Evolutionary conservation across 306 rosid genomes (phyloP), one percentile per base, ranked within the genome.

Genomic region (Betula pendula): DNA sequence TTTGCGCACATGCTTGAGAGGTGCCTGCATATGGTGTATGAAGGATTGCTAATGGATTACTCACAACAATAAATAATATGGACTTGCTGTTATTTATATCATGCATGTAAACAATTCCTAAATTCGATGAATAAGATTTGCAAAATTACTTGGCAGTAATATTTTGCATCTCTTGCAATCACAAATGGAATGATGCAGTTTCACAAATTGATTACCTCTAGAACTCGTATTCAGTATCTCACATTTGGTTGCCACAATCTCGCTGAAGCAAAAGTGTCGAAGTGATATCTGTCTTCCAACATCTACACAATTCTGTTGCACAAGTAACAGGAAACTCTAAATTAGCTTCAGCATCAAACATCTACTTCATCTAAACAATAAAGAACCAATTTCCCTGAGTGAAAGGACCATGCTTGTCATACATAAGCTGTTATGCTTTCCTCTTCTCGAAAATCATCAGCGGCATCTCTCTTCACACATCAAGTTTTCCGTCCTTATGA

Each of bases 381-480:
- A 45, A 45, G 35, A 74, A 72, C 35, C n/a, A 40, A 40, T 16
- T 72, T 75, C 66, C 25, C 22, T 14, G 51, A 59, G 29, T 24
- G 7, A 24, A 58, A 24, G 38, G 22, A 75, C 42, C 55, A 15
- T 4, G 10, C 2, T 8, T 33, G 33, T 16, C 11, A 13, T 58
- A 24, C 22, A 77, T n/a, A 43, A 49, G 67, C 44, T 8, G 45
- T 38, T 24, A 60, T 62, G 19, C 47, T 55, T 44, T 29, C 9
- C 17, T 38, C 48, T 65, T 65, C 24, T 1, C 35, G 17, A 35
- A 43, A 17, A 35, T 35, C 27, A 2, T 65, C 47, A 38, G 47
- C 24, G 19, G 70, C 42, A 3, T 13, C n/a, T 27, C 19, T 33
- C 45, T 19, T 45, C 63, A 35, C 7, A 27, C 15, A 20, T 65